Base-by-base conservation (phyloP, 768 basidiomycete species). In the Polyporus arcularius region DNA sequence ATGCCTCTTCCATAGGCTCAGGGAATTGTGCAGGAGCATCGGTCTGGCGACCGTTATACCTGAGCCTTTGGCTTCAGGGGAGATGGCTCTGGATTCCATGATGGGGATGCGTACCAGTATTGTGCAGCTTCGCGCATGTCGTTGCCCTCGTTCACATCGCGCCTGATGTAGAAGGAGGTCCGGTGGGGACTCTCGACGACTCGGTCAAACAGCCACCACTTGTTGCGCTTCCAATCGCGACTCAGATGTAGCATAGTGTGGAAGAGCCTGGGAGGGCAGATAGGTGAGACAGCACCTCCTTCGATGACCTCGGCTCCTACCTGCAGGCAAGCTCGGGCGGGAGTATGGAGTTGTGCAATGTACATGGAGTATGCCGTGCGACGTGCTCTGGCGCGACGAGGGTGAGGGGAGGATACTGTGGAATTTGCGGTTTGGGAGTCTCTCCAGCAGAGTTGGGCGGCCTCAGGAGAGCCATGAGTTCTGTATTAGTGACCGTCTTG, bases 181-280 rank as follows among this genome's bases (percentile, higher is more conserved):
- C 84, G 78, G 74, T 94, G 92, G 4, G 92, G 90, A 65, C 89
- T 91, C 73, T 93, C 90, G 2, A 93, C 92, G 14, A 93, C 62
- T 21, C 86, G 79, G 67, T 94, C 90, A 71, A 90, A 88, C 18
- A 94, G 79, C 87, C 87, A 93, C 92, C 92, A 94, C 66, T 86
- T 89, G 62, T 89, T 91, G 52, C 84, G 77, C 62, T 81, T 75
- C 92, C 91, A 94, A 8, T 72, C 67, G 42, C 73, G 77, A 18
- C 90, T 85, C 15, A 79, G 75, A 50, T 85, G 79, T 14, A 88
- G 61, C 89, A 94, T 87, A 0, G 79, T 79, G 63, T 92, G 86
- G 71, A 90, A 94, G 21, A 94, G 76, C 52, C 78, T 78, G 69
- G 4, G 31, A 45, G 4, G 9, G 28, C 26, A 16, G 28, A 52